phyloP scores from a whole-genome alignment of 345 rosid species.

The Pistacia integerrima region DNA sequence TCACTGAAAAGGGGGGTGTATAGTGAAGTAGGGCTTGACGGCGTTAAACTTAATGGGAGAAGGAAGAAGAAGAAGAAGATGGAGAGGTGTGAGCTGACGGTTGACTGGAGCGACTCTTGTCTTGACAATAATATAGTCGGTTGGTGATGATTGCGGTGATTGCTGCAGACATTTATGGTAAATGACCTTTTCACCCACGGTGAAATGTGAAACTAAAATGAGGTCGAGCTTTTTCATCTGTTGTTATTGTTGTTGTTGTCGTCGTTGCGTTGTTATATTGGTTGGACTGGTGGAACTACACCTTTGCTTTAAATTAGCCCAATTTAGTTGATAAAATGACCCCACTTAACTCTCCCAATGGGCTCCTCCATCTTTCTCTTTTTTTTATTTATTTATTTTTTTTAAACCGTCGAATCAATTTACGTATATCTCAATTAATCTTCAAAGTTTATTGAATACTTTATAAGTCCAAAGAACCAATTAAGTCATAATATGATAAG shows the following conservation, averaged over 20 bases:
- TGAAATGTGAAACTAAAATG: neutral
- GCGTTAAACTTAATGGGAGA: constrained; percentile 10
- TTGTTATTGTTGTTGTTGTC: no score
- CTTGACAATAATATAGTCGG: neutral
- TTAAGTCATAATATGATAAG: no score
- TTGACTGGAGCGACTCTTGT: neutral
- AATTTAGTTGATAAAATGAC: neutral
- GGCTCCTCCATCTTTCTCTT: no score
- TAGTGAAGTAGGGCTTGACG: constrained; percentile 21
- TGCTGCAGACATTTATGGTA: neutral
- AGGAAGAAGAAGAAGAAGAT: neutral
- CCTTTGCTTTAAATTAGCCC: neutral
- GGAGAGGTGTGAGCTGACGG: neutral
- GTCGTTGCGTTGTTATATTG: neutral
- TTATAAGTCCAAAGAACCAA: no score
- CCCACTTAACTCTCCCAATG: no score
- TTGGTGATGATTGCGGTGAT: constrained; percentile 17
- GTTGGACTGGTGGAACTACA: constrained; percentile 21
- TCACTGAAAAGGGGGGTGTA: neutral
- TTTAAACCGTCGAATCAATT: no score
- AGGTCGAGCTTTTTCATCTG: neutral
- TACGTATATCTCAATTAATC: no score
- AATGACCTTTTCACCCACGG: constrained; percentile 8
- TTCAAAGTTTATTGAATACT: no score
- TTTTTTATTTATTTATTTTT: no score